Percentiles rank a stretch among this genome's conserved stretches.
Evolutionary conservation across 2,329 filamentous ascomycete genomes (phyloP).

Genomic region (Cyclaneusma minus): DNA sequence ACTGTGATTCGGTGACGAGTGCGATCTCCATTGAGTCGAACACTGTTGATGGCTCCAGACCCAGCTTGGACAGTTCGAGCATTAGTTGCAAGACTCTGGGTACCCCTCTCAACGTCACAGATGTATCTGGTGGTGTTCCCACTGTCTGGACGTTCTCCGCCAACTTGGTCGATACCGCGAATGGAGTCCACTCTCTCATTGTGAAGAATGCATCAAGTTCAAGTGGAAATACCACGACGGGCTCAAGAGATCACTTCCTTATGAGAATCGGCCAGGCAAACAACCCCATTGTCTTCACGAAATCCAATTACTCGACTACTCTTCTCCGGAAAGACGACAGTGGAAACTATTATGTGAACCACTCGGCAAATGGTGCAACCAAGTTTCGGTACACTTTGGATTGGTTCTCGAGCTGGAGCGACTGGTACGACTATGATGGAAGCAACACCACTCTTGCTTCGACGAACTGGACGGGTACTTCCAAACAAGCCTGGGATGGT

Average conservation of each 20-base stretch:
- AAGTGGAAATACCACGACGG: conserved; percentile 26
- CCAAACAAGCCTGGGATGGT: conserved; percentile 40
- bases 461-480: conserved; percentile 41
- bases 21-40: conserved; percentile 35
- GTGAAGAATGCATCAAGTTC: conserved; percentile 34
- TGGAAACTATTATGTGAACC: conserved; percentile 32
- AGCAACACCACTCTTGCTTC: conserved; percentile 29
- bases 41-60: conserved; percentile 27
- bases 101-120: conserved; percentile 18
- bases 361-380: conserved; percentile 44
- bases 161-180: conserved; percentile 36
- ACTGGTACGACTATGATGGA: conserved; percentile 40
- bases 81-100: conserved; percentile 28
- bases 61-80: conserved; percentile 26
- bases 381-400: conserved; percentile 46
- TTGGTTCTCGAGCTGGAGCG: conserved; percentile 41
- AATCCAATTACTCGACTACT: conserved; percentile 40
- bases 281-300: conserved; percentile 44
- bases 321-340: conserved; percentile 29
- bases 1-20: conserved; percentile 36
- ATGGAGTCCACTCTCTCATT: conserved; percentile 43
- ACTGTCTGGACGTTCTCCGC: conserved; percentile 36
- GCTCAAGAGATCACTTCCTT: conserved; percentile 42
- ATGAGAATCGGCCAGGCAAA: conserved; percentile 39
- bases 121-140: conserved; percentile 34